These are phyloP conservation scores for Neurospora sp. DNA, from an alignment of 495 filamentous ascomycete species.

Conservation along the genomic window DNA sequence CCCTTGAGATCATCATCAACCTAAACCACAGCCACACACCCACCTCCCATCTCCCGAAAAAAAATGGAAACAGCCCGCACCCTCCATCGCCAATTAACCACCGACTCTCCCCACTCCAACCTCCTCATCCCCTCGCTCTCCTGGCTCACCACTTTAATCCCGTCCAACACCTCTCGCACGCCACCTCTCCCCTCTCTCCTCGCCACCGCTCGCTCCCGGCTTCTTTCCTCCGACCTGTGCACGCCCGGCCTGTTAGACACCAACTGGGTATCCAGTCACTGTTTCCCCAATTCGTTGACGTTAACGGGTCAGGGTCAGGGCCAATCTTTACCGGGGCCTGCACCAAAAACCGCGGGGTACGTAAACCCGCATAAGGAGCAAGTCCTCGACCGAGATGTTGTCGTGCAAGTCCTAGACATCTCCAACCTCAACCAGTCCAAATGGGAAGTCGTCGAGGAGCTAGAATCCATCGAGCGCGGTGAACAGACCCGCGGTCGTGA, in stretches of 20 bases:
- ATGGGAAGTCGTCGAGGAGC: slow-evolving; percentile 76
- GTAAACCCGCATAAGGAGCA: slow-evolving; percentile 30
- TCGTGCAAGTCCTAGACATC: slow-evolving; percentile 53
- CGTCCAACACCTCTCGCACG: slow-evolving; percentile 16
- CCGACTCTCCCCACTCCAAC: slow-evolving; percentile 18
- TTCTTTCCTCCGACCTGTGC: slow-evolving; percentile 69
- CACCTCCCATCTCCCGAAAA: not conserved
- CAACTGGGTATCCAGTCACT: slow-evolving; percentile 27
- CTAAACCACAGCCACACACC: not conserved
- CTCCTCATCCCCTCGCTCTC: slow-evolving; percentile 28
- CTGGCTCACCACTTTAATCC: slow-evolving; percentile 26
- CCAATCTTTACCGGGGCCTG: not conserved
- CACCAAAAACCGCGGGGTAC: too few relatives aligned
- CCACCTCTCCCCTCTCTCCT: slow-evolving; percentile 58
- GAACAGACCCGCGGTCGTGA: slow-evolving; percentile 75
- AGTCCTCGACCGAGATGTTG: slow-evolving; percentile 46
- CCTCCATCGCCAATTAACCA: slow-evolving; percentile 21
- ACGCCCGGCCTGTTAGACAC: slow-evolving; percentile 41
- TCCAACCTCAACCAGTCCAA: slow-evolving; percentile 36
- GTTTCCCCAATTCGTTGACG: slow-evolving; percentile 37
- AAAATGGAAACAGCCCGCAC: not conserved
- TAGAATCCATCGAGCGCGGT: slow-evolving; percentile 75
- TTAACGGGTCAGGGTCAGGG: not conserved
- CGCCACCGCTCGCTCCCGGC: slow-evolving; percentile 69
- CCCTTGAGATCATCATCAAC: not conserved